A percentile compares a stretch with the other conserved stretches of the same genome.
Conservation (phyloP, 306 rosid species). For the Lathyrus oleraceus region DNA sequence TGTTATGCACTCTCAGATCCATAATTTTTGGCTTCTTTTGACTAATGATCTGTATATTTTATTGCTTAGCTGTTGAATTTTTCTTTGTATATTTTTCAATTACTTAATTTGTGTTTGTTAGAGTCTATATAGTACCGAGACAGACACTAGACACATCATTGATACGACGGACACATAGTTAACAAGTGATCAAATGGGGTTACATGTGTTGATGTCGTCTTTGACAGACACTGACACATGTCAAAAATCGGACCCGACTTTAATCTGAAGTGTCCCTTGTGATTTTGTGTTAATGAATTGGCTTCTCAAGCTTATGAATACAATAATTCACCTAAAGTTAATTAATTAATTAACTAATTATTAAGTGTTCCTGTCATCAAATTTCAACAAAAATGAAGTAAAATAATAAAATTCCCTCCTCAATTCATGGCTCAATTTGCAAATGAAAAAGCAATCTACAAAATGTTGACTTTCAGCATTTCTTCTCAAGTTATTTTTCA, state of each 20-base stretch:
- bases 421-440: constrained; percentile 13
- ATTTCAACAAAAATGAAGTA: background rate
- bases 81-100: background rate
- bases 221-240: background rate
- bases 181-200: background rate
- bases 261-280: background rate
- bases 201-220: background rate
- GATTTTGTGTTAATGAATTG: background rate
- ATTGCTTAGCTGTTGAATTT: constrained; percentile 4
- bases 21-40: constrained; percentile 17
- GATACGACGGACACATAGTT: background rate
- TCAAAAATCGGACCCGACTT: background rate
- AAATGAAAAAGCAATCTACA: background rate
- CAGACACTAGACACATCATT: background rate
- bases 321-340: background rate
- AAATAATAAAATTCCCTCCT: background rate
- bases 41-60: background rate
- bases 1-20: constrained; percentile 41
- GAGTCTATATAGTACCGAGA: background rate
- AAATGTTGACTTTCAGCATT: constrained; percentile 1
- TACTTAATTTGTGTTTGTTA: constrained; percentile 8
- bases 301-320: background rate
- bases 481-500: background rate
- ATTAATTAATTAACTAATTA: background rate
- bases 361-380: background rate